Percentiles rank a stretch among this genome's conserved stretches.
These are phyloP conservation scores for Alternaria sp. DNA, from an alignment of 2,329 filamentous ascomycete species.

Conservation along the genomic window DNA sequence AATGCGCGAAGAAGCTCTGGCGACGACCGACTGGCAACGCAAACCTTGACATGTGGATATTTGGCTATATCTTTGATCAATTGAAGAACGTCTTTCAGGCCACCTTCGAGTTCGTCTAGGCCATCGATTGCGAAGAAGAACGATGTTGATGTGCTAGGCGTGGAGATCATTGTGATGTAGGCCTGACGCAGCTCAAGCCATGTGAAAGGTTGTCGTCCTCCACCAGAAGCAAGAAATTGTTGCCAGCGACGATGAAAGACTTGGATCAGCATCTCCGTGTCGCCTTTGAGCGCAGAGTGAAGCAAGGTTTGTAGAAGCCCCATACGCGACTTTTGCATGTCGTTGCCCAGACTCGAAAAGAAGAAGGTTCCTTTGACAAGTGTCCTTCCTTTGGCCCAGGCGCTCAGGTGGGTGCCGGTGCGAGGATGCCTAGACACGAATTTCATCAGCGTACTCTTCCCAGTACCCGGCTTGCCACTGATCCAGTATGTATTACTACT, in stretches of 20 bases:
- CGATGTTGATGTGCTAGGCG: background rate
- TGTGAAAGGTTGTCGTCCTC: background rate
- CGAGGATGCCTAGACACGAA: slow-evolving; percentile 16
- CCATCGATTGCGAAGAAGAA: background rate
- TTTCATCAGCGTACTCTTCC: slow-evolving; percentile 57
- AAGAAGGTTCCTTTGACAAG: slow-evolving; percentile 28
- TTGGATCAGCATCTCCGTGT: background rate
- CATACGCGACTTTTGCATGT: background rate
- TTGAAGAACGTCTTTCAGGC: background rate
- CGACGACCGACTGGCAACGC: background rate
- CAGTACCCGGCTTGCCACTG: slow-evolving; percentile 55
- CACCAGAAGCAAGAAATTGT: background rate
- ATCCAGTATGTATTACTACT: slow-evolving; percentile 41
- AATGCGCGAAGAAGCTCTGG: background rate
- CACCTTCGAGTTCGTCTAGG: background rate
- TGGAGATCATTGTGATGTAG: background rate
- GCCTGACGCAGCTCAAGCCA: background rate
- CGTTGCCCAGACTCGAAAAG: slow-evolving; percentile 39
- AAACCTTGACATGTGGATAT: background rate
- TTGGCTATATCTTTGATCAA: background rate
- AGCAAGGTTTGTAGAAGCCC: background rate
- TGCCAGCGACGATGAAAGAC: background rate
- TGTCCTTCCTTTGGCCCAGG: slow-evolving; percentile 43
- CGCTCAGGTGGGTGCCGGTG: background rate
- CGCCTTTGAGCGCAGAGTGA: background rate